Evolutionary conservation across 306 rosid genomes (phyloP).

Genomic region (Sphenostylis stenocarpa): DNA sequence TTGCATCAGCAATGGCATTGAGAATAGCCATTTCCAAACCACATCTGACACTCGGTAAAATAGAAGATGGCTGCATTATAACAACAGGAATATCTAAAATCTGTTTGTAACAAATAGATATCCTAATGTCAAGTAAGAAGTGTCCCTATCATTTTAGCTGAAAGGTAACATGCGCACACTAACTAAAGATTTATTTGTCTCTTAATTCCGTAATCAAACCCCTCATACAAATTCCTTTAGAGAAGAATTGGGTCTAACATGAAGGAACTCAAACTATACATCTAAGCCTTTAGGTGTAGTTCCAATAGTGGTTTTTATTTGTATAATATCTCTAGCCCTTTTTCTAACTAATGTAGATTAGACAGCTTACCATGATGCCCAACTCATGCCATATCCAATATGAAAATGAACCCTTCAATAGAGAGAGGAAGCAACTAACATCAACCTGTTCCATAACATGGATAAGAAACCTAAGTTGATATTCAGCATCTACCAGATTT

Average conservation of each 20-base stretch:
- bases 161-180: neutral
- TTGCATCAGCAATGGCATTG: constrained; percentile 72
- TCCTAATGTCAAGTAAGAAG: constrained; percentile 1
- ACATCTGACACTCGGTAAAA: constrained; percentile 96
- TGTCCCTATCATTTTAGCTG: neutral
- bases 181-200: neutral
- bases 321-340: constrained; percentile 11
- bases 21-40: constrained; percentile 99
- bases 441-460: constrained; percentile 58
- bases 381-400: constrained; percentile 81
- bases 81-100: constrained; percentile 1
- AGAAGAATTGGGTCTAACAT: neutral
- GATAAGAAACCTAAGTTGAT: constrained; percentile 79
- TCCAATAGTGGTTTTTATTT: neutral
- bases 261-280: neutral
- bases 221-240: neutral
- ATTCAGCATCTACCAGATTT: constrained; percentile 75
- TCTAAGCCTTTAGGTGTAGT: neutral
- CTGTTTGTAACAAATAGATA: constrained; percentile 1
- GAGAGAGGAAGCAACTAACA: constrained; percentile 63
- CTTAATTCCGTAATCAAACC: neutral
- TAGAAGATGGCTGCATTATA: constrained; percentile 69
- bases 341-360: constrained; percentile 20
- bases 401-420: constrained; percentile 78
- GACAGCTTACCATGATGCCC: constrained; percentile 74